Base-by-base conservation (phyloP, 306 rosid genomes). In the Pueraria montana region DNA sequence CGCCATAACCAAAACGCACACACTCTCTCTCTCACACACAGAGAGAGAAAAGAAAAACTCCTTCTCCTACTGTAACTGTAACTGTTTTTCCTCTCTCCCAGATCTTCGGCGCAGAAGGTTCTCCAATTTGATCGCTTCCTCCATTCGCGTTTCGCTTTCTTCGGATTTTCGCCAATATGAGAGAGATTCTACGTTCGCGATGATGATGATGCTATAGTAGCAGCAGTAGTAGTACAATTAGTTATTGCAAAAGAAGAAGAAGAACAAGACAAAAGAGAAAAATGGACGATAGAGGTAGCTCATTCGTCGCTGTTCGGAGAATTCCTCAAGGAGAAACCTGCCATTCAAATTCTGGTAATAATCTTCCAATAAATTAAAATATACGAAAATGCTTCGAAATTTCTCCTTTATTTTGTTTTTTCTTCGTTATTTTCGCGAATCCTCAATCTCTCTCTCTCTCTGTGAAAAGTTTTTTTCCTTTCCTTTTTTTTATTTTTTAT, bases 301-400 rank as follows among this genome's bases (percentile, higher is more conserved):
- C 99, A 21, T 96, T 96, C 71, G 97, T 96, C 14, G 99, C 98
- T 55, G 98, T 96, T 2, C 82, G 99, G 84, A 91, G 99, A 80
- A 91, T 89, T 85, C 93, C 94, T 18, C 99, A 92, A 32, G 92
- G 94, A 85, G 91, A 87, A 79, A 87, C 99, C 80, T 93, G 91
- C 85, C 94, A 92, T 84, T 88, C 99, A 46, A 86, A 89, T 86
- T 96, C 99, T 53, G 99, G 99, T 82, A 34, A 38, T 3, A n/a
- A 4, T 9, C 21, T 70, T 10, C 5, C 4, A 12, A 13, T 7
- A 23, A 56, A 1, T 8, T n/a, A n/a, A n/a, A n/a, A n/a, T n/a
- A n/a, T n/a, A n/a, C n/a, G 26, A 68, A 42, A 68, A 10, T 68
- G 52, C 32, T 26, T 71, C 62, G 32, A 62, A 62, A 26, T 78